Conservation (phyloP, 495 filamentous ascomycete genomes). For the Aspergillus sclerotioniger region DNA sequence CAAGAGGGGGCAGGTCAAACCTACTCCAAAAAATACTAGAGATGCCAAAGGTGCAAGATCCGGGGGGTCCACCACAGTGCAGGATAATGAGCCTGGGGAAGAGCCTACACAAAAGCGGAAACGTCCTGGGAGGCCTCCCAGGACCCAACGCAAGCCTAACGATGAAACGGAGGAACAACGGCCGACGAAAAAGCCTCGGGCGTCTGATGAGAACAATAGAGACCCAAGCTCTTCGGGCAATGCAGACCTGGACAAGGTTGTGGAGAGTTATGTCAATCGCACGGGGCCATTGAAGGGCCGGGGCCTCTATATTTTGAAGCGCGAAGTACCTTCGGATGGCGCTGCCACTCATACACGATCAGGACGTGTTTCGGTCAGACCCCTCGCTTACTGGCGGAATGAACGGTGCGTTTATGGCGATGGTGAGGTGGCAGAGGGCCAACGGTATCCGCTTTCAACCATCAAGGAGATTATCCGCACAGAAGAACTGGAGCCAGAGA, state of each 20-base stretch:
- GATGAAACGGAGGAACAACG: slow-evolving; percentile 27
- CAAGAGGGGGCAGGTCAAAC: slow-evolving; percentile 7
- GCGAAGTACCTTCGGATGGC: slow-evolving; percentile 57
- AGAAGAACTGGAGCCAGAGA: slow-evolving; percentile 56
- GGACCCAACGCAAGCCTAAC: slow-evolving; percentile 20
- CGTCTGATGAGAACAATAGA: slow-evolving; percentile 16
- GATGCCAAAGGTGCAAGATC: slow-evolving; percentile 13
- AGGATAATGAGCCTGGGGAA: slow-evolving; percentile 18
- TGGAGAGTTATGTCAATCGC: slow-evolving; percentile 43
- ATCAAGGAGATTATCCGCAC: slow-evolving; percentile 75
- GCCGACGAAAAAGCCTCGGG: slow-evolving; percentile 38
- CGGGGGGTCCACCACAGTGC: slow-evolving; percentile 12
- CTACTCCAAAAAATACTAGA: slow-evolving; percentile 9
- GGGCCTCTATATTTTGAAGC: slow-evolving; percentile 68
- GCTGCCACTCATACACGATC: slow-evolving; percentile 52
- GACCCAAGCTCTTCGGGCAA: slow-evolving; percentile 18
- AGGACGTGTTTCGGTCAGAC: slow-evolving; percentile 62
- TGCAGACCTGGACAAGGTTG: slow-evolving; percentile 40
- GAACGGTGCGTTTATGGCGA: slow-evolving; percentile 72
- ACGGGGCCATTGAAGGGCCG: slow-evolving; percentile 51
- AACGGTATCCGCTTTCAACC: slow-evolving; percentile 56
- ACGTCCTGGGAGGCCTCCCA: slow-evolving; percentile 37
- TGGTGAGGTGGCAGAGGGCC: slow-evolving; percentile 49
- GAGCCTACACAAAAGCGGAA: slow-evolving; percentile 22
- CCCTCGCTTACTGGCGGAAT: slow-evolving; percentile 83